Conservation (phyloP, 1,284 basidiomycete genomes). For the Boletus subluridellus region DNA sequence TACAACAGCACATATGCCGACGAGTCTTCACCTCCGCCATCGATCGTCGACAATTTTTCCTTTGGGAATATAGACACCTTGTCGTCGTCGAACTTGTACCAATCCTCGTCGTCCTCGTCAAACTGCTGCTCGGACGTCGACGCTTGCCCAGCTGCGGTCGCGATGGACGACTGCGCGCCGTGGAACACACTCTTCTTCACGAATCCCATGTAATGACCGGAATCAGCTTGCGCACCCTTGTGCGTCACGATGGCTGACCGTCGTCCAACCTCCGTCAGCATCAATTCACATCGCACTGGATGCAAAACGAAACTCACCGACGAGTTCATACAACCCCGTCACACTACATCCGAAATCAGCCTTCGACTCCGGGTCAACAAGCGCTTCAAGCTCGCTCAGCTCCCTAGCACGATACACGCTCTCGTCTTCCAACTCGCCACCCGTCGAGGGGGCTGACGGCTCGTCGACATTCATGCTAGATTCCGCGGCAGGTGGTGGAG, state of each 20-base stretch:
- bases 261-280: conserved; percentile 3
- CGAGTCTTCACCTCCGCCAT: conserved; percentile 84
- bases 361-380: conserved; percentile 64
- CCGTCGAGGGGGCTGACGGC: conserved; percentile 28
- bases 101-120: conserved; percentile 64
- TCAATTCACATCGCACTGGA: not conserved
- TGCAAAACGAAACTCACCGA: conserved; percentile 50
- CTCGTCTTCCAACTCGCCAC: conserved; percentile 57
- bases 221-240: conserved; percentile 93
- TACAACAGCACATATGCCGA: conserved; percentile 87
- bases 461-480: conserved; percentile 30
- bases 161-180: conserved; percentile 12
- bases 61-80: conserved; percentile 80
- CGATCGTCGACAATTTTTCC: conserved; percentile 79
- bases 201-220: conserved; percentile 92
- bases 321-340: conserved; percentile 81
- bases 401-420: conserved; percentile 58
- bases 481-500: conserved; percentile 30
- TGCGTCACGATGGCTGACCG: conserved; percentile 85
- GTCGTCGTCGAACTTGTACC: conserved; percentile 93
- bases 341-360: conserved; percentile 69
- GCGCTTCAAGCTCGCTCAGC: conserved; percentile 56
- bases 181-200: conserved; percentile 74
- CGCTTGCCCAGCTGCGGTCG: conserved; percentile 7
- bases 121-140: conserved; percentile 17